Evolutionary conservation across 2,329 filamentous ascomycete genomes (phyloP), one percentile per base, ranked within the genome.

Genomic region (Botrytis hyacinthi): DNA sequence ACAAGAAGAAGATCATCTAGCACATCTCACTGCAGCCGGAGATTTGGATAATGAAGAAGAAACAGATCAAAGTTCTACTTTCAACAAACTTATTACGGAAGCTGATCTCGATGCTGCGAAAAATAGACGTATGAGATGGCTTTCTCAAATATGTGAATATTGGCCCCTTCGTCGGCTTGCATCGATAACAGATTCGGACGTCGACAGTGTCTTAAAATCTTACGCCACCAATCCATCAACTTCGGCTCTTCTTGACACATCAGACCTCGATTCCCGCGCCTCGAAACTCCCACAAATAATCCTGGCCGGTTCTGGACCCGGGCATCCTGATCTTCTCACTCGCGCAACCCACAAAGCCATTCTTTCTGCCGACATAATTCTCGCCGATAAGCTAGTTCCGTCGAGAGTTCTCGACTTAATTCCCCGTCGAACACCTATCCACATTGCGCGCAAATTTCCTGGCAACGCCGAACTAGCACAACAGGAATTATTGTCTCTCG

Each of bases 121-220:
- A 80, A 94, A 89, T 35, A 87, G 95, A 74, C 88, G 96, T 70
- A 95, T 97, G 86, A 89, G 96, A 73, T 99, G 96, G 96, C 86
- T 99, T 1, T 90, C 92, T 32, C 96, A 99, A 81, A 94, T 99
- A 70, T 99, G 96, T 86, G 96, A 99, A 84, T 99, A 99, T 83
- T 99, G 96, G 96, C 95, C 96, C 1, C 86, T 99, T 40, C 91
- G 90, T 76, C 89, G 93, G 29, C 87, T 99, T 1, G 94, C 94
- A 12, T 86, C 87, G 59, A 91, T 98, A 76, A 91, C 88, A 5
- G 93, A 97, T 79, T 87, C 87, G 14, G 95, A 98, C 77, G 90
- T 98, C 10, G 89, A 93, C 26, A 82, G 84, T 20, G 89, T 98
- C 0, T 86, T 99, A n/a, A 84, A 88, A 75, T 90, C 92, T 3